Conservation (phyloP, 2,329 filamentous ascomycete genomes). For the Fusarium nurragi region DNA sequence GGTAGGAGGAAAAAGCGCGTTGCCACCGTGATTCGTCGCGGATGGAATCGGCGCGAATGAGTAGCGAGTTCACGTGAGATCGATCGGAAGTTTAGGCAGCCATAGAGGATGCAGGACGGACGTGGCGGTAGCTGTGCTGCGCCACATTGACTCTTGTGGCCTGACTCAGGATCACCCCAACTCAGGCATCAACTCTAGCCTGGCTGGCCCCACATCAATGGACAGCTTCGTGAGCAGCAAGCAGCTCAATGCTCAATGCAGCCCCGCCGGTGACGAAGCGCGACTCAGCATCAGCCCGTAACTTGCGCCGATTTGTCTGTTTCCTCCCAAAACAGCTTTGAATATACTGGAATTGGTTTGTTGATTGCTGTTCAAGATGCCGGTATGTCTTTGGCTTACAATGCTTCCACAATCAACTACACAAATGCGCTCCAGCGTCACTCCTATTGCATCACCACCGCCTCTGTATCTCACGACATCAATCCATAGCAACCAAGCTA, state of each 20-base stretch:
- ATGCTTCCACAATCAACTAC: not conserved
- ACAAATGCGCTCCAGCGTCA: not conserved
- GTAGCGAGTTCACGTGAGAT: constrained; percentile 52
- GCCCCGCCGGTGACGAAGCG: constrained; percentile 47
- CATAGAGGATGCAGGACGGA: constrained; percentile 17
- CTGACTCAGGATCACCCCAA: constrained; percentile 11
- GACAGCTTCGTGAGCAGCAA: constrained; percentile 47
- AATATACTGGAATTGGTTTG: constrained; percentile 35
- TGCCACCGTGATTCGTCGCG: constrained; percentile 34
- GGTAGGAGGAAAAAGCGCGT: constrained; percentile 31
- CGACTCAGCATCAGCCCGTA: constrained; percentile 36
- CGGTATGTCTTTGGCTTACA: constrained; percentile 50
- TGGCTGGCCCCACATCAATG: constrained; percentile 45
- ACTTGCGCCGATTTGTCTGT: constrained; percentile 35
- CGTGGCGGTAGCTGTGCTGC: constrained; percentile 31
- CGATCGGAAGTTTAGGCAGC: constrained; percentile 46
- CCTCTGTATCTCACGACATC: constrained; percentile 27
- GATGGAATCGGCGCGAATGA: constrained; percentile 46
- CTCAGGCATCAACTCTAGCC: constrained; percentile 39
- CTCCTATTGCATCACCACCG: constrained; percentile 26
- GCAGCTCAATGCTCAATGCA: constrained; percentile 39
- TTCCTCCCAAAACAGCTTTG: constrained; percentile 24
- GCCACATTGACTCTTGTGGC: constrained; percentile 31
- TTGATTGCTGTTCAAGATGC: constrained; percentile 54
- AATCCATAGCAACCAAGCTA: constrained; percentile 29